Conservation (phyloP, 1,284 basidiomycete genomes). For the Rhodotorula mucilaginosa region DNA sequence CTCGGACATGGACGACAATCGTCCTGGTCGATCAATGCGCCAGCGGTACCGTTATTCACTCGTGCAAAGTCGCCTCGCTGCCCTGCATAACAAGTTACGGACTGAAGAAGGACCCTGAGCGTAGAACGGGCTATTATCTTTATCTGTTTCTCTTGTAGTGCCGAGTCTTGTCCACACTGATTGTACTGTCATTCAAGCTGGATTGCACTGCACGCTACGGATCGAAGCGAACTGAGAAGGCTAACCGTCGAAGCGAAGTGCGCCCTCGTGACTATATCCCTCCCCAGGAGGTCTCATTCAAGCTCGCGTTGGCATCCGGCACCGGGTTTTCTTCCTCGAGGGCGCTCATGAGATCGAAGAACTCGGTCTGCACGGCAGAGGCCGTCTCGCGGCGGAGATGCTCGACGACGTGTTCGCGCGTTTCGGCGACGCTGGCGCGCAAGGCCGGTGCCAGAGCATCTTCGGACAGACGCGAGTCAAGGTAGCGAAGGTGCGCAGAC, state of each 20-base stretch:
- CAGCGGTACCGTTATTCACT: slow-evolving; percentile 31
- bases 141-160: neutral
- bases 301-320: neutral
- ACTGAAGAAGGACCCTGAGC: neutral
- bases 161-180: no score
- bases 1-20: neutral
- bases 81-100: neutral
- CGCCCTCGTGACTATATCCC: no score
- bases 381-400: neutral
- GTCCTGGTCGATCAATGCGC: slow-evolving; percentile 10
- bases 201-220: neutral
- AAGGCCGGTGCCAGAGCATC: neutral
- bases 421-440: neutral
- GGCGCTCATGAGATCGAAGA: neutral
- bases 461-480: neutral
- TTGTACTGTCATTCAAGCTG: neutral
- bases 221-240: neutral
- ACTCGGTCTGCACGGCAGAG: neutral
- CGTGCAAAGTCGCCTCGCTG: slow-evolving; percentile 1
- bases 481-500: slow-evolving; percentile 8
- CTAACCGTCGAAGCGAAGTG: neutral
- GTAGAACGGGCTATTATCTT: neutral
- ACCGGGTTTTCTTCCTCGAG: neutral
- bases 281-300: neutral
- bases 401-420: neutral